Base-by-base conservation (phyloP, 139 green algal species). In the Ettlia oleoabundans region DNA sequence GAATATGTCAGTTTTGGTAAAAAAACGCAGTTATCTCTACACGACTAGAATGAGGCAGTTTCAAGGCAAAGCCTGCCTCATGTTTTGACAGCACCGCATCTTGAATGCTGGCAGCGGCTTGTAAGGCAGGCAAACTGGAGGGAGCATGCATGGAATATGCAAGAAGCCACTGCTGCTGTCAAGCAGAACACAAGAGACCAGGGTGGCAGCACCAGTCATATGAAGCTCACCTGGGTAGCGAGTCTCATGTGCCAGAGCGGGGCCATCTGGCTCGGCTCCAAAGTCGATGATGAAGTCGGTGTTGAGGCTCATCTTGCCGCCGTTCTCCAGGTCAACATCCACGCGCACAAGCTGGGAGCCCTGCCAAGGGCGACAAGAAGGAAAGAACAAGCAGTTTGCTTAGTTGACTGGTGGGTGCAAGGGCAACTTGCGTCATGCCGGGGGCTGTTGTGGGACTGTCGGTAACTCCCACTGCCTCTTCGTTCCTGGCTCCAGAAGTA, bases 211-310 rank as follows among this genome's bases (percentile, higher is more conserved):
- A 18, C 15, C 32, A 41, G 71, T 21, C 37, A 52, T 81, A 15
- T 81, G 53, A 22, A 35, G 68, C 91, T 72, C 63, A 64, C 93
- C 93, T 13, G 93, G 93, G 78, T 93, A 96, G 52, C 92, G 85
- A 52, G 91, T 83, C 84, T 97, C 94, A 71, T 97, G 94, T 13
- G 94, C 93, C 79, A 97, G 81, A 38, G 85, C 90, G 7, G 94
- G 94, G 40, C 94, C 94, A 5, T 88, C 92, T 0, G 94, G 94
- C 78, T 97, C 93, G 6, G 83, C 84, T 6, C 93, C 92, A 82
- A 96, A 96, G 80, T 97, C 93, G 8, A 88, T 76, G 51, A 81
- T 71, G 28, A 85, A 86, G 74, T 92, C 58, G 21, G 38, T 78
- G 18, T 28, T 2, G 4, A 28, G 35, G 70, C 5, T 33, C 4